Percentiles rank a stretch among this genome's conserved stretches.
phyloP scores from a whole-genome alignment of 768 basidiomycete genomes.

The Trametes villosa region DNA sequence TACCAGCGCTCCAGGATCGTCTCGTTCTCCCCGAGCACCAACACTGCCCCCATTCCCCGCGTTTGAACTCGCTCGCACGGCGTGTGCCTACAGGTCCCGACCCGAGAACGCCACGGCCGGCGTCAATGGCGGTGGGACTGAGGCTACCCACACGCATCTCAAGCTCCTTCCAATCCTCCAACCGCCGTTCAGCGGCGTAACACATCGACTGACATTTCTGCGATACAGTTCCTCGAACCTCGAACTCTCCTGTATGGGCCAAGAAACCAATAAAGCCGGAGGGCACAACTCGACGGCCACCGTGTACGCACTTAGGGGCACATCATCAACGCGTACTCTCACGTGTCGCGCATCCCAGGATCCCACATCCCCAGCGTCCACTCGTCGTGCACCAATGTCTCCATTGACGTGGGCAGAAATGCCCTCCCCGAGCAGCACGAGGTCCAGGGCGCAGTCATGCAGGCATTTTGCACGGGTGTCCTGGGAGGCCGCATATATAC shows the following conservation, averaged over 20 bases:
- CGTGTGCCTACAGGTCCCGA: not conserved
- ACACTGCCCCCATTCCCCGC: not conserved
- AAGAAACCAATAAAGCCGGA: too few species aligned
- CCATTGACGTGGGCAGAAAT: not conserved
- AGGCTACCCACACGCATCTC: too few species aligned
- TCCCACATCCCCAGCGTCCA: not conserved
- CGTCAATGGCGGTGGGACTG: not conserved
- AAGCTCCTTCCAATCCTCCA: too few species aligned
- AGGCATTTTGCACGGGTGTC: not conserved
- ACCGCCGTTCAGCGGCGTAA: too few species aligned
- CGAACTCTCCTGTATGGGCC: too few species aligned
- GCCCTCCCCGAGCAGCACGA: not conserved
- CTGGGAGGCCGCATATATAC: not conserved
- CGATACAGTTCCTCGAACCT: too few species aligned
- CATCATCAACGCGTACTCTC: not conserved
- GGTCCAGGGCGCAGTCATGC: not conserved
- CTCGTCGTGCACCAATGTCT: not conserved
- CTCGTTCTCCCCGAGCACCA: too few species aligned
- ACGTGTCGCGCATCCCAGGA: not conserved
- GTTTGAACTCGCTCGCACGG: not conserved
- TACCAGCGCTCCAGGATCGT: too few species aligned
- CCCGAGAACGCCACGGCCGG: not conserved
- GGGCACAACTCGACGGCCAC: too few species aligned
- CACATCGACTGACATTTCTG: too few species aligned
- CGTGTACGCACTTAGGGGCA: too few species aligned